phyloP scores from a whole-genome alignment of 805 yeast genomes.

The Candida maesae region DNA sequence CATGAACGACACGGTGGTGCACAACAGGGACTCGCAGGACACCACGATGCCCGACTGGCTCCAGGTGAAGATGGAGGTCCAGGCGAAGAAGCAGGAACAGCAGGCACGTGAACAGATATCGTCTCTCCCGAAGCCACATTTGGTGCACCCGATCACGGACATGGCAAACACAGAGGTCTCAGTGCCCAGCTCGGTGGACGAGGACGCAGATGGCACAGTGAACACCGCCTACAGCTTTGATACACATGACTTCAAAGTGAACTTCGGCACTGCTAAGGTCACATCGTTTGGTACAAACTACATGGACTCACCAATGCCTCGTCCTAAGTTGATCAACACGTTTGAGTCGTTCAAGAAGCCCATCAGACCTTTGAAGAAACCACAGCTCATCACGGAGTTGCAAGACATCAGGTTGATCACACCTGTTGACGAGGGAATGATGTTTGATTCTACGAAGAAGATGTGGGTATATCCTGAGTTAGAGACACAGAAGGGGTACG shows the following conservation, averaged over 20 bases:
- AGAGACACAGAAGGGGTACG: background rate
- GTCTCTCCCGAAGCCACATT: constrained; percentile 7
- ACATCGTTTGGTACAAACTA: constrained; percentile 18
- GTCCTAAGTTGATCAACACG: constrained; percentile 22
- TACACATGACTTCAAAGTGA: constrained; percentile 12
- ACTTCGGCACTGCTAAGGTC: constrained; percentile 16
- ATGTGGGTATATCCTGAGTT: constrained; percentile 21
- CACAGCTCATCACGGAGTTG: constrained; percentile 7
- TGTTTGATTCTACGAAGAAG: constrained; percentile 13
- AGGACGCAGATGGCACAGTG: constrained; percentile 4
- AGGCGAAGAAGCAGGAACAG: constrained; percentile 5
- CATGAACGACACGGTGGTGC: constrained; percentile 20
- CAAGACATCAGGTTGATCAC: constrained; percentile 21
- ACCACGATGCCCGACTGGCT: constrained; percentile 24
- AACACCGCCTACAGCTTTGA: constrained; percentile 26
- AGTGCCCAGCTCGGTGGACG: constrained; percentile 1
- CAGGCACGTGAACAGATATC: background rate
- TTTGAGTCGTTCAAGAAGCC: constrained; percentile 11
- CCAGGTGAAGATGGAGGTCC: constrained; percentile 13
- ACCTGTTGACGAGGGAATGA: constrained; percentile 25
- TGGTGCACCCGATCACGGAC: constrained; percentile 10
- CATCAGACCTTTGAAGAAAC: constrained; percentile 5
- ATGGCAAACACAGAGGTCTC: constrained; percentile 7
- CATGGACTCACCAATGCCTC: constrained; percentile 25
- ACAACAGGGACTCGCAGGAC: constrained; percentile 13